phyloP scores from a whole-genome alignment of 495 filamentous ascomycete genomes.

The Lepraria neglecta region DNA sequence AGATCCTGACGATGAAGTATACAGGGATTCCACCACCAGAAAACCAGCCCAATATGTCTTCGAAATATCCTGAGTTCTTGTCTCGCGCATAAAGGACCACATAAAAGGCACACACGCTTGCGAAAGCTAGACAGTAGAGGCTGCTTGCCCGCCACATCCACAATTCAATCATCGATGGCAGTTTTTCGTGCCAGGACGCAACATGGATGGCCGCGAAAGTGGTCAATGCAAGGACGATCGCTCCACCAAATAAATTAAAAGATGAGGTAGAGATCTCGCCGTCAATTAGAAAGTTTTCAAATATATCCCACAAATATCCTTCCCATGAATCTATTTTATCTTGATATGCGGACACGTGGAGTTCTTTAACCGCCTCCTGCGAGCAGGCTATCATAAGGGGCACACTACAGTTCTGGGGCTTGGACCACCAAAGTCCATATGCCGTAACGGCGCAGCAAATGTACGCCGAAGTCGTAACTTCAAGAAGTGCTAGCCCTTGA shows the following conservation, averaged over 20 bases:
- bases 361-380: neutral
- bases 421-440: neutral
- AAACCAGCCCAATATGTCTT: fast-evolving
- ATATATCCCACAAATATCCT: neutral
- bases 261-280: neutral
- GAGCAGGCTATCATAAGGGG: neutral
- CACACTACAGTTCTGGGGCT: neutral
- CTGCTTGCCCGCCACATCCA: slow-evolving; percentile 17
- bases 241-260: neutral
- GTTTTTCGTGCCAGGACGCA: slow-evolving; percentile 9
- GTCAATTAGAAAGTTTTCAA: neutral
- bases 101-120: neutral
- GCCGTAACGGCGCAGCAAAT: neutral
- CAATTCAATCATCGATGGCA: slow-evolving; percentile 6
- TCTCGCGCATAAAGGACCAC: neutral
- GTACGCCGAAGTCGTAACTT: slow-evolving; percentile 1
- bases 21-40: fast-evolving
- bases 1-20: slow-evolving; percentile 19
- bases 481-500: neutral
- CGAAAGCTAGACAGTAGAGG: slow-evolving; percentile 6
- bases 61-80: fast-evolving
- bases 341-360: neutral
- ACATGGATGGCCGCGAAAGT: slow-evolving; percentile 10
- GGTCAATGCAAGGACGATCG: neutral
- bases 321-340: fast-evolving